These are phyloP conservation scores for Penicillium cosmopolitanum DNA, from an alignment of 495 filamentous ascomycete species.

Conservation along the genomic window DNA sequence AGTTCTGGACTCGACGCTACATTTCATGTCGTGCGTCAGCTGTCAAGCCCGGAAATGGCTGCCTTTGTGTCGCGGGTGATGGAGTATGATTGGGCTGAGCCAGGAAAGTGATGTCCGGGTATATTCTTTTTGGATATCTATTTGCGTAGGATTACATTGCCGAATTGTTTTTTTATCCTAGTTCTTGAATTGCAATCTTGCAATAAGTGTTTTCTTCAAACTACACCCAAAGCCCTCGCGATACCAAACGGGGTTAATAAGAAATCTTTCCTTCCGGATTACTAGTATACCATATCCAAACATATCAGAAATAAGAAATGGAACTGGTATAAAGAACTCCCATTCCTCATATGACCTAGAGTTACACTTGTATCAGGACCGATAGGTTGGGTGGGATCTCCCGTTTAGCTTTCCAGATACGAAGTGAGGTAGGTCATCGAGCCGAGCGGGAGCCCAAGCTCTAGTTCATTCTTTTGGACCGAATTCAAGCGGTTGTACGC, in stretches of 20 bases:
- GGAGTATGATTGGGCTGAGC: constrained; percentile 72
- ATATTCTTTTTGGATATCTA: neutral
- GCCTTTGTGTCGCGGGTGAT: constrained; percentile 68
- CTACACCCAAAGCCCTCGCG: neutral
- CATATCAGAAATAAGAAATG: neutral
- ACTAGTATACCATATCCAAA: too few relatives aligned
- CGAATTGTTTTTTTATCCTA: neutral
- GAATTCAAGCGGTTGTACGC: constrained; percentile 14
- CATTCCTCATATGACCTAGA: neutral
- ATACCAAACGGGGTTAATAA: too few relatives aligned
- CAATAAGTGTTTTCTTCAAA: neutral
- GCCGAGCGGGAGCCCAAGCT: constrained; percentile 8
- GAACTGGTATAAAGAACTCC: neutral
- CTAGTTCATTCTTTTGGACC: constrained; percentile 1
- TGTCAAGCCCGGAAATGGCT: constrained; percentile 69
- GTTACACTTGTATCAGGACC: constrained; percentile 10
- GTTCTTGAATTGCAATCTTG: neutral
- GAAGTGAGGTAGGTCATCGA: constrained; percentile 9
- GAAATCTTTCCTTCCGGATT: too few relatives aligned
- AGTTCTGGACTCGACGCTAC: constrained; percentile 77
- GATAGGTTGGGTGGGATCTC: constrained; percentile 1
- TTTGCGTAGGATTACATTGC: neutral
- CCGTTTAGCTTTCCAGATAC: constrained; percentile 5
- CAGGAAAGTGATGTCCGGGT: constrained; percentile 49
- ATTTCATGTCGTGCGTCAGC: constrained; percentile 74